phyloP scores from a whole-genome alignment of 2,329 filamentous ascomycete genomes.

The Chrysoporthe puriensis region DNA sequence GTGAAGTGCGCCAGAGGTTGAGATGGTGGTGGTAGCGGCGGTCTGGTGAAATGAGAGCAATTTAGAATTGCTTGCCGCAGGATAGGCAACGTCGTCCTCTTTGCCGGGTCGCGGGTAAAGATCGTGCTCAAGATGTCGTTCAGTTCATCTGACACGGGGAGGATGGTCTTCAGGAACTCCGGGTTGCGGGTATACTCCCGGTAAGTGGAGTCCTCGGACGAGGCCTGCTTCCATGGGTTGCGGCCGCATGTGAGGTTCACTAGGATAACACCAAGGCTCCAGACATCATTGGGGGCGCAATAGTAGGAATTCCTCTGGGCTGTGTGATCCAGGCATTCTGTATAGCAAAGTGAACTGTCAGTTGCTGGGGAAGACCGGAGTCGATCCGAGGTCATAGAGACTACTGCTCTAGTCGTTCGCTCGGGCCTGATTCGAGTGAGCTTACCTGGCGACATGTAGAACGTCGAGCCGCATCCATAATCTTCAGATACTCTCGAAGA shows the following conservation, averaged over 20 bases:
- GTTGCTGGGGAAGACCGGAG: slow-evolving; percentile 30
- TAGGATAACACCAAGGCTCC: slow-evolving; percentile 96
- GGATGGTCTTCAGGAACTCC: slow-evolving; percentile 88
- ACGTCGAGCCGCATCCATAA: slow-evolving; percentile 96
- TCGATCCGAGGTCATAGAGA: slow-evolving; percentile 24
- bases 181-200: slow-evolving; percentile 83
- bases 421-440: slow-evolving; percentile 33
- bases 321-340: slow-evolving; percentile 88
- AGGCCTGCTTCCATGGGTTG: slow-evolving; percentile 98
- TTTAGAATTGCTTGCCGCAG: slow-evolving; percentile 75
- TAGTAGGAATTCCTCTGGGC: slow-evolving; percentile 78
- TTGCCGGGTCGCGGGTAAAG: slow-evolving; percentile 82
- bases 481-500: slow-evolving; percentile 83
- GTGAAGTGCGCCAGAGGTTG: neutral
- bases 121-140: slow-evolving; percentile 85
- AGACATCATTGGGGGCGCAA: slow-evolving; percentile 94
- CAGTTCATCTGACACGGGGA: slow-evolving; percentile 87
- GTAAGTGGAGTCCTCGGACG: slow-evolving; percentile 91
- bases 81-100: slow-evolving; percentile 80
- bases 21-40: neutral
- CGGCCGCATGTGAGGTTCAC: slow-evolving; percentile 97
- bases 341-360: slow-evolving; percentile 36
- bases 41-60: slow-evolving; percentile 72
- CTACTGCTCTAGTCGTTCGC: slow-evolving; percentile 3
- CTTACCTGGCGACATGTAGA: slow-evolving; percentile 99